Conservation (phyloP, 2,329 filamentous ascomycete species). For the Nemania diffusa region DNA sequence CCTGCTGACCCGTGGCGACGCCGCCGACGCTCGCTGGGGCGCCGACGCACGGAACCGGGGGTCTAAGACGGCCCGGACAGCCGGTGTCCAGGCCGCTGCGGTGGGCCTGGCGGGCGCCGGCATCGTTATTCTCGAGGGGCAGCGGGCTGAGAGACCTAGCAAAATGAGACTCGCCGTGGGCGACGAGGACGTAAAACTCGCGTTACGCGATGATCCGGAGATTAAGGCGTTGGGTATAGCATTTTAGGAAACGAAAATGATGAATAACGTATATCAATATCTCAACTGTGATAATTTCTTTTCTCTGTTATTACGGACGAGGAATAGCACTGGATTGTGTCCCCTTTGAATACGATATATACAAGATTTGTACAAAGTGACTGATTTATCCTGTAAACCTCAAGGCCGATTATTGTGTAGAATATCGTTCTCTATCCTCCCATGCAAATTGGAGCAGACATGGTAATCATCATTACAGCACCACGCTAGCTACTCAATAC, state of each 20-base stretch:
- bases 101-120: slow-evolving; percentile 88
- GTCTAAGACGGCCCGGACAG: slow-evolving; percentile 38
- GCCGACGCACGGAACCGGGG: slow-evolving; percentile 40
- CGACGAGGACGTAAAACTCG: slow-evolving; percentile 89
- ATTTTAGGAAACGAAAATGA: slow-evolving; percentile 43
- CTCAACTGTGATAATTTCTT: background rate
- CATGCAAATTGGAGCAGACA: background rate
- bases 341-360: slow-evolving; percentile 15
- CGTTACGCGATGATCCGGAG: slow-evolving; percentile 87
- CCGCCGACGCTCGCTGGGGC: slow-evolving; percentile 45
- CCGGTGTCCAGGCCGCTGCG: slow-evolving; percentile 73
- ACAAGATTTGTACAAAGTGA: slow-evolving; percentile 3
- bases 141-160: slow-evolving; percentile 84
- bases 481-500: background rate
- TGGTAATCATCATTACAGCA: background rate
- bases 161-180: slow-evolving; percentile 87
- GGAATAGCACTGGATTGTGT: background rate
- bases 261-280: slow-evolving; percentile 7
- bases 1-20: slow-evolving; percentile 57
- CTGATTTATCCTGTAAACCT: background rate
- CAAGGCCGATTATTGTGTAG: background rate
- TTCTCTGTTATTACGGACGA: background rate
- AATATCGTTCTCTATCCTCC: background rate
- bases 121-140: slow-evolving; percentile 83
- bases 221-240: slow-evolving; percentile 80